phyloP scores from a whole-genome alignment of 2,329 filamentous ascomycete genomes.

The Epichloe coenophiala region DNA sequence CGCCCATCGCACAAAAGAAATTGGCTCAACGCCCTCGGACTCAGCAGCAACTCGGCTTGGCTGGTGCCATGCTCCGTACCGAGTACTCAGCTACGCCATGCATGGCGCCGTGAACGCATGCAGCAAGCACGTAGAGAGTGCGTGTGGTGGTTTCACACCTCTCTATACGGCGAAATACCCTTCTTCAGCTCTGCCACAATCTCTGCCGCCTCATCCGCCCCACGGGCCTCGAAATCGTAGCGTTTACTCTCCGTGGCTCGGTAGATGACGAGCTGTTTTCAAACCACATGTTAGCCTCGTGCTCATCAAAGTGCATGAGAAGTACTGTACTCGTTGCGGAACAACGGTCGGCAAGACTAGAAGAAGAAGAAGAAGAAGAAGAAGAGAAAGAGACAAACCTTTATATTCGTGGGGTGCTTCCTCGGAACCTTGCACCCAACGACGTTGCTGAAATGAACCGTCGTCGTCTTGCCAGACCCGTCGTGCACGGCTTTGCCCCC shows the following conservation, averaged over 20 bases:
- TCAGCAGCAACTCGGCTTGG: neutral
- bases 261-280: conserved; percentile 51
- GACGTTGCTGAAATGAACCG: conserved; percentile 70
- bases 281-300: neutral
- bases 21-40: no score
- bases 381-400: conserved; percentile 34
- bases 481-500: conserved; percentile 55
- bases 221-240: conserved; percentile 75
- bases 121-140: no score
- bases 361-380: neutral
- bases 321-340: no score
- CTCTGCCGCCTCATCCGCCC: conserved; percentile 57
- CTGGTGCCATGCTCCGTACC: neutral
- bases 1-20: no score
- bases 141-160: conserved; percentile 20
- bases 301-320: no score
- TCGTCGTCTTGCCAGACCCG: conserved; percentile 57
- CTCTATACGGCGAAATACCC: conserved; percentile 54
- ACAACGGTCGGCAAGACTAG: no score
- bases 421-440: conserved; percentile 70
- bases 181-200: conserved; percentile 69
- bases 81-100: neutral
- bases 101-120: neutral
- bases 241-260: conserved; percentile 64
- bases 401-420: conserved; percentile 69